Percentiles rank a stretch among this genome's conserved stretches.
Evolutionary conservation across 306 rosid species (phyloP).

Genomic region (Alnus glutinosa): DNA sequence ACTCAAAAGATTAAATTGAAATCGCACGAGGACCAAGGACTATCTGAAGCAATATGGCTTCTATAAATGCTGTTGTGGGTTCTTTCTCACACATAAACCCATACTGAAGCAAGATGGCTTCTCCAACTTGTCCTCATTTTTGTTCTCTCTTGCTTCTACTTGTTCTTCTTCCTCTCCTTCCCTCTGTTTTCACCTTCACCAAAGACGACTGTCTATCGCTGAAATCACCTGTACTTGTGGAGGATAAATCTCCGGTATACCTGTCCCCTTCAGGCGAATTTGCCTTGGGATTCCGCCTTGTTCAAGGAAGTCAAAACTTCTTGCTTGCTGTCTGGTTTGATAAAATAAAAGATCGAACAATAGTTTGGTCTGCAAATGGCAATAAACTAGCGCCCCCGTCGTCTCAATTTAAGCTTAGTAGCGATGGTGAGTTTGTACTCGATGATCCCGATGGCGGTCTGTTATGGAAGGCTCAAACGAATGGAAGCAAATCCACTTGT

Average conservation of each 20-base stretch:
- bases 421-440: constrained; percentile 10
- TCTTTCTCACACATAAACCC: no score
- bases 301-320: not conserved
- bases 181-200: not conserved
- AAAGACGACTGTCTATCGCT: not conserved
- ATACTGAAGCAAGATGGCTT: no score
- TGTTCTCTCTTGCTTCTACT: no score
- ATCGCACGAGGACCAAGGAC: no score
- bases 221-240: no score
- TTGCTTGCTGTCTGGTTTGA: constrained; percentile 29
- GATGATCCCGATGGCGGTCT: not conserved
- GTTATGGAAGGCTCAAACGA: constrained; percentile 15
- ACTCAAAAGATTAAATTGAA: no score
- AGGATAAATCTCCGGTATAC: not conserved
- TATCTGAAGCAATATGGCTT: no score
- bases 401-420: constrained; percentile 23
- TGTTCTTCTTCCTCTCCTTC: not conserved
- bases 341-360: constrained; percentile 13
- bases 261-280: constrained; percentile 13
- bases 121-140: no score
- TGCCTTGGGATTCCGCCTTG: constrained; percentile 8
- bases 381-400: constrained; percentile 17
- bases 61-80: not conserved
- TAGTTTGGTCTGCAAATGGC: constrained; percentile 39
- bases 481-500: not conserved